These are phyloP conservation scores for Citrus hindsii DNA, from an alignment of 345 rosid genomes.

Conservation along the genomic window DNA sequence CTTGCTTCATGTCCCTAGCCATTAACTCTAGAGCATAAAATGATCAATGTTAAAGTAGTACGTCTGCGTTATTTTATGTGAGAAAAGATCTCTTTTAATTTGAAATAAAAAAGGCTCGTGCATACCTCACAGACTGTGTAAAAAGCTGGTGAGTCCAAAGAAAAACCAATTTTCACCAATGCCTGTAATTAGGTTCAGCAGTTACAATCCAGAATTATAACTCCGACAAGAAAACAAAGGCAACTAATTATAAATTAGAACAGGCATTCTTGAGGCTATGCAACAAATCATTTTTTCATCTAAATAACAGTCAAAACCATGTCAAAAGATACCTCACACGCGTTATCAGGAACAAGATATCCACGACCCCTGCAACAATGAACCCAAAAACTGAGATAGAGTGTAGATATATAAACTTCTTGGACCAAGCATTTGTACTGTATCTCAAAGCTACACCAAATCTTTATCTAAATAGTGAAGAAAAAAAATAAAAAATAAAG, in stretches of 20 bases:
- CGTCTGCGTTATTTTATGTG: background rate
- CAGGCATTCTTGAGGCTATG: background rate
- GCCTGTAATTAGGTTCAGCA: constrained; percentile 37
- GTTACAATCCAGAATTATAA: background rate
- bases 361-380: constrained; percentile 50
- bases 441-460: background rate
- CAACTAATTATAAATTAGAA: background rate
- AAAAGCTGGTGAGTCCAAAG: constrained; percentile 62
- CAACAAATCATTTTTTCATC: constrained; percentile 7
- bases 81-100: background rate
- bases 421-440: background rate
- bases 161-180: constrained; percentile 59
- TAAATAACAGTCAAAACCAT: background rate
- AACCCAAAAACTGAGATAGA: background rate
- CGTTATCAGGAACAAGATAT: constrained; percentile 53
- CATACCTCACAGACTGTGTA: constrained; percentile 65
- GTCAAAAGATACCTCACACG: constrained; percentile 37
- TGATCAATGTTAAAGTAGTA: background rate
- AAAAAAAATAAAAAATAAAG: too few relatives aligned
- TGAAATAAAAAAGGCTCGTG: background rate
- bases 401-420: background rate
- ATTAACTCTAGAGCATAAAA: background rate
- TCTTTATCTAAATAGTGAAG: background rate
- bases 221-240: background rate
- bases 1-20: background rate